Evolutionary conservation across 306 rosid species (phyloP).

Genomic region (Vigna angularis): DNA sequence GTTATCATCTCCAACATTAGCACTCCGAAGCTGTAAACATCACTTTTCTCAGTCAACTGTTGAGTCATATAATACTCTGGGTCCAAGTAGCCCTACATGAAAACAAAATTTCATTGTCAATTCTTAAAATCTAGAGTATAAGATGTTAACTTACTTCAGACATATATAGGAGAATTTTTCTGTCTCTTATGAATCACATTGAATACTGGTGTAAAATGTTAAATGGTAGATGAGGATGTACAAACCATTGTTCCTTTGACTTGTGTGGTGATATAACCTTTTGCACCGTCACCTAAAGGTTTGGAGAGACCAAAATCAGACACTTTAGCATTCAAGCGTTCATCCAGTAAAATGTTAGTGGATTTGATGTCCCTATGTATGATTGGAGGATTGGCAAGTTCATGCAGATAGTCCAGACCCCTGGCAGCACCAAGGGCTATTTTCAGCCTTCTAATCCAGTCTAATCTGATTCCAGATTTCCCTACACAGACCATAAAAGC

Average conservation of each 20-base stretch:
- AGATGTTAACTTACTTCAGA: too few relatives aligned
- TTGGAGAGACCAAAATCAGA: conserved; percentile 90
- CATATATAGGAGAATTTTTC: too few relatives aligned
- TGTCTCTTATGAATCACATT: too few relatives aligned
- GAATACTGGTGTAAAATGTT: neutral
- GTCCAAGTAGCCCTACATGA: conserved; percentile 74
- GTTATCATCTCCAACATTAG: conserved; percentile 75
- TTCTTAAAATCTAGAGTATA: neutral
- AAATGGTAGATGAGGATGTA: conserved; percentile 7
- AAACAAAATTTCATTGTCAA: conserved; percentile 15
- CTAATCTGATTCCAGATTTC: conserved; percentile 65
- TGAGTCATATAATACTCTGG: conserved; percentile 65
- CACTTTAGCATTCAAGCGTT: conserved; percentile 69
- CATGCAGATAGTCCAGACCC: conserved; percentile 84
- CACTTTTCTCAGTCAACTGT: conserved; percentile 72
- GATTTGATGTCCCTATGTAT: conserved; percentile 92
- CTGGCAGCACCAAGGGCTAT: conserved; percentile 76
- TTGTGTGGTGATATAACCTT: conserved; percentile 69
- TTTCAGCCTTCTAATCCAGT: conserved; percentile 73
- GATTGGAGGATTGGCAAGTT: conserved; percentile 76
- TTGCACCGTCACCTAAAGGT: conserved; percentile 60
- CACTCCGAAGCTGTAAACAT: conserved; percentile 82
- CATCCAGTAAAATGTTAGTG: conserved; percentile 75
- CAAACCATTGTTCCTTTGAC: conserved; percentile 89
- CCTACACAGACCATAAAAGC: conserved; percentile 47